Evolutionary conservation across 768 basidiomycete species (phyloP), one percentile per base, ranked within the genome.

Genomic region (Kwoniella mangroviensis): DNA sequence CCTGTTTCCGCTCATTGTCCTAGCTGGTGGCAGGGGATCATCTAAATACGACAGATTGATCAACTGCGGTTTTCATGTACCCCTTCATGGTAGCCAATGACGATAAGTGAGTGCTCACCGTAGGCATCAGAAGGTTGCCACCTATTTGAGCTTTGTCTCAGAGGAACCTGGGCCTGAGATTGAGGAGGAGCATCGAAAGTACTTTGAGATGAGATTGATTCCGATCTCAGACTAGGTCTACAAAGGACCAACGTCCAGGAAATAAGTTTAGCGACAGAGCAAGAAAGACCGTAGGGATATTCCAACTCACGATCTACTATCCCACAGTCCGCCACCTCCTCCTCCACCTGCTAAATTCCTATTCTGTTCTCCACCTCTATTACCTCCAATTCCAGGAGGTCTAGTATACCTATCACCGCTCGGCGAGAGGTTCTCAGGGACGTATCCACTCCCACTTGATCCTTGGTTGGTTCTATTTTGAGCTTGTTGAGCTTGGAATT

Each of bases 41-140:
- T 76, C 79, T 79, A 49, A 21, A 1, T 28, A 2, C 3, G 6
- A 53, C 43, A 22, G 24, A 5, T 1, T 17, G n/a, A 42, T 24
- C 0, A 45, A 9, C n/a, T 49, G 15, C 21, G 22, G 2, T n/a
- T 3, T 43, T 21, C 12, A 0, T 40, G 3, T 15, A 1, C 2
- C 12, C 15, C 3, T 19, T 49, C 1, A 2, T 0, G 45, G 19
- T 49, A 49, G 15, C 57, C n/a, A 3, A 10, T 24, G 51, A 55
- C 26, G 28, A 51, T 41, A 58, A 12, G 10, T n/a, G 13, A 5
- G 26, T 17, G 73, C 80, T 64, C 52, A 83, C 80, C 82, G 56
- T 73, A 81, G 3, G 74, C 62, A 43, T 83, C 81, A 2, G 78
- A 72, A 2, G 82, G 82, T 49, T 75, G 75, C 82, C 82, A 83